phyloP scores from a whole-genome alignment of 768 basidiomycete genomes.

The Amanita polypyramis region DNA sequence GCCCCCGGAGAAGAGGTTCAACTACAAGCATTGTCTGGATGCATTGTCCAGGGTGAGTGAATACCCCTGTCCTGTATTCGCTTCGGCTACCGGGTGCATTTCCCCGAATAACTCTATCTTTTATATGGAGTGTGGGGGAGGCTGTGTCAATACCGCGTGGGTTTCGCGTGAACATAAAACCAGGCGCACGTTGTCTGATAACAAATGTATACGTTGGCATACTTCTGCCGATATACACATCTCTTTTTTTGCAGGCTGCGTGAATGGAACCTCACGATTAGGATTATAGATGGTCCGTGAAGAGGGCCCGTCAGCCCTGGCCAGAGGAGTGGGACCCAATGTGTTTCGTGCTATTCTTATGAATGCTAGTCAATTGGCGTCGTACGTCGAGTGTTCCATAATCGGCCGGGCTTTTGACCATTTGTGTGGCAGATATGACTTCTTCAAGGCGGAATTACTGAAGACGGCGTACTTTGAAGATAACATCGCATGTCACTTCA shows the following conservation, averaged over 20 bases:
- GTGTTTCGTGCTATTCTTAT: conserved; percentile 79
- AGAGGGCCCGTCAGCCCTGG: conserved; percentile 69
- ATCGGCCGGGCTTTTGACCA: not conserved
- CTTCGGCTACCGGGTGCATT: not conserved
- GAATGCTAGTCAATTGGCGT: conserved; percentile 89
- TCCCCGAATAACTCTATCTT: not conserved
- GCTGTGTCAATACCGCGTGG: not conserved
- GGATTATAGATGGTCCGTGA: conserved; percentile 68
- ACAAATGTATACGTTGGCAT: not conserved
- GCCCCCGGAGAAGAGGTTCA: conserved; percentile 77
- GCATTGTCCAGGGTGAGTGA: conserved; percentile 70
- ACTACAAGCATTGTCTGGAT: conserved; percentile 86
- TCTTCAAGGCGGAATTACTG: conserved; percentile 79
- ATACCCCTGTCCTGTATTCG: not conserved
- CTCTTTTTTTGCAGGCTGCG: no score
- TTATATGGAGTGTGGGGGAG: not conserved
- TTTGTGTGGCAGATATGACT: conserved; percentile 57
- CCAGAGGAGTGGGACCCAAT: conserved; percentile 74
- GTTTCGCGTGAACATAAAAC: not conserved
- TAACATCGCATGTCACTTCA: conserved; percentile 76
- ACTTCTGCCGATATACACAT: no score
- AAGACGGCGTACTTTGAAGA: conserved; percentile 66
- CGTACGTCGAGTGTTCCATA: conserved; percentile 34
- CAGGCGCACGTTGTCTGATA: not conserved
- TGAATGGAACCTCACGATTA: conserved; percentile 7